These are phyloP conservation scores for Monilinia fructicola DNA, from an alignment of 2,329 filamentous ascomycete genomes.

Conservation along the genomic window DNA sequence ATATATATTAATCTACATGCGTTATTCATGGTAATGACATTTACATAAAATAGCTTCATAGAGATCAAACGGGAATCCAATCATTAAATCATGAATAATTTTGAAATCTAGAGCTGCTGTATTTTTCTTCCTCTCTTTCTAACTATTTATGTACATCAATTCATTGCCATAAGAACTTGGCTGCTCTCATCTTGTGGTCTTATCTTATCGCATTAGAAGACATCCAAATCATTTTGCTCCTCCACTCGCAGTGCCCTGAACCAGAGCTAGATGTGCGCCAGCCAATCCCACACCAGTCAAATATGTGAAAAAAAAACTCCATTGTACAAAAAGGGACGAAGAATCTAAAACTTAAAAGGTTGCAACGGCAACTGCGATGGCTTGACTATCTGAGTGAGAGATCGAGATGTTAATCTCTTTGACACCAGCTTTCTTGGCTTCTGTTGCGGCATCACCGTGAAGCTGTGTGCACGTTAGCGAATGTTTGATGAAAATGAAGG, in stretches of 20 bases:
- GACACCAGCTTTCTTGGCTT: slow-evolving; percentile 82
- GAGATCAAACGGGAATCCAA: too few species aligned
- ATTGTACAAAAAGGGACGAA: slow-evolving; percentile 24
- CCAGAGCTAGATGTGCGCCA: slow-evolving; percentile 21
- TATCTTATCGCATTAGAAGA: slow-evolving; percentile 17
- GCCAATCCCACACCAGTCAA: slow-evolving; percentile 18
- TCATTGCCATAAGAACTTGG: slow-evolving; percentile 9
- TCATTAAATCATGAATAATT: background rate
- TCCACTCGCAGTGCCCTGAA: slow-evolving; percentile 3
- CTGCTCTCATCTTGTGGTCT: slow-evolving; percentile 13
- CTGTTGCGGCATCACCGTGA: slow-evolving; percentile 77
- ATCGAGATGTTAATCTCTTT: slow-evolving; percentile 91
- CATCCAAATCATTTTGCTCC: slow-evolving; percentile 20
- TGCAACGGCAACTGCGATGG: slow-evolving; percentile 89
- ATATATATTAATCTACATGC: too few species aligned
- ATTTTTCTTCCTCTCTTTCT: background rate
- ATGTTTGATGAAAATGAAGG: slow-evolving; percentile 5
- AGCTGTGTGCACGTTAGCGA: slow-evolving; percentile 55
- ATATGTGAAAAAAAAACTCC: slow-evolving; percentile 21
- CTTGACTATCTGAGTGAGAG: slow-evolving; percentile 91
- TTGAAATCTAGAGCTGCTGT: slow-evolving; percentile 1
- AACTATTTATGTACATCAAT: slow-evolving; percentile 20
- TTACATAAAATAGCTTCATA: background rate
- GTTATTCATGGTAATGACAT: too few species aligned
- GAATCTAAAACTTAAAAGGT: slow-evolving; percentile 56